Evolutionary conservation across 83 land plant genomes (phyloP).

Genomic region (Diphasiastrum complanatum): DNA sequence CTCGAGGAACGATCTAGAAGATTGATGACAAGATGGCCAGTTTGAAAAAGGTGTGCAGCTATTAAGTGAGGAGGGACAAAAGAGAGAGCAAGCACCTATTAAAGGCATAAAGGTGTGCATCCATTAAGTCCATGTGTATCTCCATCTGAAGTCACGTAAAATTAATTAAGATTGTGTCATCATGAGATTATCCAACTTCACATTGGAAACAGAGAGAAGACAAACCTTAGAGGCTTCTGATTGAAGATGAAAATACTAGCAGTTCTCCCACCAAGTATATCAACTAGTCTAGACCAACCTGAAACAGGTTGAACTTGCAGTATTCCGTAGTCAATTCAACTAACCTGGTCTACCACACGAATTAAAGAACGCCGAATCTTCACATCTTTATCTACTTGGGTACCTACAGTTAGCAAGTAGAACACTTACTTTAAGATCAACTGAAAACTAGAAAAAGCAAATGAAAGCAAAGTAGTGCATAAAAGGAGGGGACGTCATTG

Average conservation of each 20-base stretch:
- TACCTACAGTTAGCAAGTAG: slow-evolving; percentile 31
- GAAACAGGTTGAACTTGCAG: not conserved
- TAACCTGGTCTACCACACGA: slow-evolving; percentile 69
- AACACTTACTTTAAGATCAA: not conserved
- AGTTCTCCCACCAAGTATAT: not conserved
- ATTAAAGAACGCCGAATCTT: slow-evolving; percentile 60
- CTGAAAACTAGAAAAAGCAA: not conserved
- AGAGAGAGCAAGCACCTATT: slow-evolving; percentile 45
- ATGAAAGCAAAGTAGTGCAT: slow-evolving; percentile 1
- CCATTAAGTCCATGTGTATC: slow-evolving; percentile 83
- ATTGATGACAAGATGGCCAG: too few species aligned
- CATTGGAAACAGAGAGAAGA: too few species aligned
- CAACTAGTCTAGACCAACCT: not conserved
- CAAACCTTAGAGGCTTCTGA: too few species aligned
- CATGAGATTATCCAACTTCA: not conserved
- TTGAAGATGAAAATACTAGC: too few species aligned
- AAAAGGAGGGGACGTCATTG: not conserved
- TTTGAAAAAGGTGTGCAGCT: too few species aligned
- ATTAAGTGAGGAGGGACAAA: not conserved
- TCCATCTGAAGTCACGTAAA: slow-evolving; percentile 48
- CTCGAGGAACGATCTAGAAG: too few species aligned
- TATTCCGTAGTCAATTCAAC: not conserved
- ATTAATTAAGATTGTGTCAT: not conserved
- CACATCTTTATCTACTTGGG: slow-evolving; percentile 60
- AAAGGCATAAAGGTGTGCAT: slow-evolving; percentile 94